Evolutionary conservation across 257 asterid genomes (phyloP).

Genomic region (Ajuga chamaepitys): DNA sequence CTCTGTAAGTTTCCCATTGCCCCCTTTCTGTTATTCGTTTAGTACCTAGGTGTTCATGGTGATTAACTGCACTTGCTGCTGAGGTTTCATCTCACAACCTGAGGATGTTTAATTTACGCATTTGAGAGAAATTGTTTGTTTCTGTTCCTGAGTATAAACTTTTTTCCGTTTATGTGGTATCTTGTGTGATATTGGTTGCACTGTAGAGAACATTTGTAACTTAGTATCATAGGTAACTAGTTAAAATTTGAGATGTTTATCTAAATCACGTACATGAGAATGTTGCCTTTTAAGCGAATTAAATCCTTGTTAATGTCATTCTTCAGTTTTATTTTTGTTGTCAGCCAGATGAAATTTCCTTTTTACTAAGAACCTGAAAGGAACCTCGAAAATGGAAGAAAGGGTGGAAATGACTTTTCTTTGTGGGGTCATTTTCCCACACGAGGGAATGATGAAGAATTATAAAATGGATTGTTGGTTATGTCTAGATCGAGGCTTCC

Average conservation of each 20-base stretch:
- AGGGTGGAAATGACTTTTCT: too few relatives aligned
- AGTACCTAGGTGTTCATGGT: neutral
- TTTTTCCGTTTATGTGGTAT: neutral
- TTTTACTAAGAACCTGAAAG: too few relatives aligned
- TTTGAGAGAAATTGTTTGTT: neutral
- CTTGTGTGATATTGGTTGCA: neutral
- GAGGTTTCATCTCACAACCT: neutral
- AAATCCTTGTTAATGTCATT: neutral
- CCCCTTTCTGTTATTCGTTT: neutral
- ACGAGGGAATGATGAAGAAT: too few relatives aligned
- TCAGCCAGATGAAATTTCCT: neutral
- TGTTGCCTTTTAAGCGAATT: neutral
- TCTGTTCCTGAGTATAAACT: neutral
- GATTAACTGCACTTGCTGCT: constrained; percentile 1
- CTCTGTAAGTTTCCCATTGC: constrained; percentile 32
- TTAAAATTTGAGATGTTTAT: neutral
- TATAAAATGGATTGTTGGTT: too few relatives aligned
- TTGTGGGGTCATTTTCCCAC: too few relatives aligned
- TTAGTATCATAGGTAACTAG: neutral
- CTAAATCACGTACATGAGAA: neutral
- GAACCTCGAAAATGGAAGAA: too few relatives aligned
- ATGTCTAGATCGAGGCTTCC: too few relatives aligned
- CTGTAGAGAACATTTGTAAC: neutral
- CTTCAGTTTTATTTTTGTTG: neutral
- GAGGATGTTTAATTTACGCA: neutral